These are phyloP conservation scores for Hymenoscyphus albidus DNA, from an alignment of 2,329 filamentous ascomycete genomes.

Conservation along the genomic window DNA sequence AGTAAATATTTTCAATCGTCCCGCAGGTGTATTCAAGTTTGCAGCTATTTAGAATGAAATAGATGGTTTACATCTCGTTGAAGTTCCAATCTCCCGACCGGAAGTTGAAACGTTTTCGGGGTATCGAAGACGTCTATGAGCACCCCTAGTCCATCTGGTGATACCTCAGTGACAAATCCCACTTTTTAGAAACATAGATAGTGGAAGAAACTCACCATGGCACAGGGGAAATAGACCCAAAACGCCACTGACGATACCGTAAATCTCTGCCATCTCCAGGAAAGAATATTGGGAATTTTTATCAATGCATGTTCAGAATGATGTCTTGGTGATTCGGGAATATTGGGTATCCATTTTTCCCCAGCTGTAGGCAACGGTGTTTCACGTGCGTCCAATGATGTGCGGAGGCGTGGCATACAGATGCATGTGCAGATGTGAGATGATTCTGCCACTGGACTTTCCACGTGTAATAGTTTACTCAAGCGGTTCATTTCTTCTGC, in stretches of 20 bases:
- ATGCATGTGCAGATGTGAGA: background rate
- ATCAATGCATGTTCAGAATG: slow-evolving; percentile 2
- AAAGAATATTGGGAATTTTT: background rate
- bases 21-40: no score
- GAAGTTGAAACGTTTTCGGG: slow-evolving; percentile 18
- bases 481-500: no score
- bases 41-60: background rate
- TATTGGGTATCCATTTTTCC: background rate
- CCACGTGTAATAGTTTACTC: no score
- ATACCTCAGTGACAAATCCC: background rate
- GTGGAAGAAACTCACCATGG: slow-evolving; percentile 20
- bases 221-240: slow-evolving; percentile 27
- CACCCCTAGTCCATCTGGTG: slow-evolving; percentile 27
- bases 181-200: background rate
- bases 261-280: slow-evolving; percentile 20
- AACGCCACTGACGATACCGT: slow-evolving; percentile 27
- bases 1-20: slow-evolving; percentile 5
- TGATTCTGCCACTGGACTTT: no score
- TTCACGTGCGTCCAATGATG: slow-evolving; percentile 13
- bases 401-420: slow-evolving; percentile 3
- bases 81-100: slow-evolving; percentile 27
- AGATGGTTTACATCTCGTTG: slow-evolving; percentile 25
- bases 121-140: slow-evolving; percentile 27
- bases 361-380: background rate
- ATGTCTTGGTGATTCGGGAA: background rate